These are phyloP conservation scores for Yamadazyma triangularis DNA, from an alignment of 1,139 yeast species.

Conservation along the genomic window DNA sequence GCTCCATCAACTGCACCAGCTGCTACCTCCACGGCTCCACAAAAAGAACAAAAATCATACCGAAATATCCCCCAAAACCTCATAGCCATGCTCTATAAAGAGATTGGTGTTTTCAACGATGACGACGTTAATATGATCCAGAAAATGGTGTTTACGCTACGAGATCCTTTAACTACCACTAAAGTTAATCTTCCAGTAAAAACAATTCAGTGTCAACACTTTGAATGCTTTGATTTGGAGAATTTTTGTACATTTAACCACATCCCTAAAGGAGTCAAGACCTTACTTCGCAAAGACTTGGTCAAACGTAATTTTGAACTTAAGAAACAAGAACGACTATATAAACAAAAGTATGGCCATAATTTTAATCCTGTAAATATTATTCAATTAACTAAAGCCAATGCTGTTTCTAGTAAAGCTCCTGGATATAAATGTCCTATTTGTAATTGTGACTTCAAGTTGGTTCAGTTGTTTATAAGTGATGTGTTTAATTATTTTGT, in stretches of 20 bases:
- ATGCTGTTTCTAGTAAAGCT: conserved; percentile 1
- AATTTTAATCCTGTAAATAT: conserved; percentile 3
- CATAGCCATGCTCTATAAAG: conserved; percentile 17
- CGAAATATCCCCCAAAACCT: conserved; percentile 25
- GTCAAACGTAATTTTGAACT: conserved; percentile 21
- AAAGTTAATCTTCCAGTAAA: conserved; percentile 39
- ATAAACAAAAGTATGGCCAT: background rate
- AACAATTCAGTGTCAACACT: conserved; percentile 33
- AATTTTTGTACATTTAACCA: conserved; percentile 38
- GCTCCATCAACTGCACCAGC: too few relatives aligned
- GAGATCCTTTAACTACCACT: conserved; percentile 33
- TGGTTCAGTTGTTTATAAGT: conserved; percentile 34
- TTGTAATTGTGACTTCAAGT: conserved; percentile 32
- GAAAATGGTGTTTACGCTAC: conserved; percentile 23
- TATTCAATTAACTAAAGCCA: conserved; percentile 18
- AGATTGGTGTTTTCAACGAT: conserved; percentile 16
- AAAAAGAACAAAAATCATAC: conserved; percentile 26
- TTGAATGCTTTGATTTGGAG: conserved; percentile 46
- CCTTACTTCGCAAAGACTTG: conserved; percentile 24
- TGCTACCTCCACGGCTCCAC: conserved; percentile 24
- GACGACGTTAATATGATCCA: conserved; percentile 25
- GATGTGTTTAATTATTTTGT: conserved; percentile 42
- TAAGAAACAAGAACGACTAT: conserved; percentile 15
- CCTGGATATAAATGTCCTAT: conserved; percentile 34
- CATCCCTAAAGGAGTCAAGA: conserved; percentile 27